Conservation (phyloP, 164 flowering plant genomes). For the Nelumbo lutea region DNA sequence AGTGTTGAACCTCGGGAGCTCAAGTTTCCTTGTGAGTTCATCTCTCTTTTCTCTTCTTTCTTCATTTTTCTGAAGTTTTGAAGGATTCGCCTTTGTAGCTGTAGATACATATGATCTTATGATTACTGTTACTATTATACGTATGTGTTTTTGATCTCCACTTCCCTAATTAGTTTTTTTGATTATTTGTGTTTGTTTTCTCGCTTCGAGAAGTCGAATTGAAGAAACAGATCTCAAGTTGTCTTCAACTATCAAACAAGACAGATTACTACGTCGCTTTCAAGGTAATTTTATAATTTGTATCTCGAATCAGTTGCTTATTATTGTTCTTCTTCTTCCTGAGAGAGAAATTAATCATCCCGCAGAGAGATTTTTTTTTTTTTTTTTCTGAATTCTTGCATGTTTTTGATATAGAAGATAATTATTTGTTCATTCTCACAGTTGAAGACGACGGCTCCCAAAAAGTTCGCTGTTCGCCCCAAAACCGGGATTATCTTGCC, state of each 20-base stretch:
- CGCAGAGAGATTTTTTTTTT: constrained; percentile 21
- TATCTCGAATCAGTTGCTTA: not conserved
- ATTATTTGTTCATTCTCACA: too few species aligned
- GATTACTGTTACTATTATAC: not conserved
- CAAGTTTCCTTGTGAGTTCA: constrained; percentile 29
- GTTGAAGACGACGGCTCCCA: constrained; percentile 89
- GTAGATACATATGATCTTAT: too few species aligned
- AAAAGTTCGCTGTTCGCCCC: constrained; percentile 77
- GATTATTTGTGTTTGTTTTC: constrained; percentile 4
- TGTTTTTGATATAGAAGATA: too few species aligned
- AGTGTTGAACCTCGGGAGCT: constrained; percentile 37
- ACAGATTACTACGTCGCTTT: constrained; percentile 71
- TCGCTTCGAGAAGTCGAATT: constrained; percentile 47
- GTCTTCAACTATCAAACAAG: constrained; percentile 65
- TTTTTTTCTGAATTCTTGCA: not conserved
- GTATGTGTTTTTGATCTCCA: constrained; percentile 5
- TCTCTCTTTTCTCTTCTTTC: not conserved
- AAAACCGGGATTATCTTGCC: constrained; percentile 75
- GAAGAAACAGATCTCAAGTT: constrained; percentile 83
- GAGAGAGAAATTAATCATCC: too few species aligned
- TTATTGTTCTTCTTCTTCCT: too few species aligned
- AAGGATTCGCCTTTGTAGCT: not conserved
- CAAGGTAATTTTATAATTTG: constrained; percentile 52
- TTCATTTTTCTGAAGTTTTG: not conserved
- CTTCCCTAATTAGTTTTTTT: too few species aligned